Evolutionary conservation across 768 basidiomycete genomes (phyloP), one percentile per base, ranked within the genome.

Genomic region (Suillus weaverae): DNA sequence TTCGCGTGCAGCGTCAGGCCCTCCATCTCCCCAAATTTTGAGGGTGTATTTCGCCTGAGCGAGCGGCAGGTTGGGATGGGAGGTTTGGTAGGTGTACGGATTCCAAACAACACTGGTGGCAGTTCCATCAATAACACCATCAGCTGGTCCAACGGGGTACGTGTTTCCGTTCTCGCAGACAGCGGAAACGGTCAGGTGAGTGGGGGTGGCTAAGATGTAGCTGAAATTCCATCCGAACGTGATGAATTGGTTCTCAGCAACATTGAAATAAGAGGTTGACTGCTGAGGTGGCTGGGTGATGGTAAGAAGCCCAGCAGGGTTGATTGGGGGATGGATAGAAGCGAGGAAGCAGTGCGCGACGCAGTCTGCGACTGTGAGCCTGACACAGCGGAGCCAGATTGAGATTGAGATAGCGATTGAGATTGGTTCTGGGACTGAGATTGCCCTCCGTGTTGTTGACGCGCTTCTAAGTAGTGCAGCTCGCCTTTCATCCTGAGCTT

Each of bases 211-310:
- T 68, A 90, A 78, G 48, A 98, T 80, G 64, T 82, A 82, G 18
- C 92, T 93, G 71, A 94, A 85, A 77, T 94, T 94, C 96, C 95
- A 97, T 13, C 84, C 95, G 74, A 97, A 93, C 26, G 94, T 97
- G 72, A 97, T 86, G 65, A 81, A 78, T 67, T 92, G 84, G 59
- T 80, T 81, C 1, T 80, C 79, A 0, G 93, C 91, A 72, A 97
- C 91, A 83, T 95, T 95, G 82, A 87, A 97, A 81, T 87, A 97
- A 30, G 93, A 92, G 3, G 90, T 89, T 39, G 87, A 85, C 10
- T 91, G 90, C 68, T 88, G 85, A 0, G 92, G 91, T 0, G 95
- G 95, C 72, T 92, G 85, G 50, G 92, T 92, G 72, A 94, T 85
- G 65, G 85, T 83, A 60, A 92, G 73, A n/a, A 84, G 81, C 26